phyloP scores from a whole-genome alignment of 2,329 filamentous ascomycete species.

The Hirsutella rhossiliensis region DNA sequence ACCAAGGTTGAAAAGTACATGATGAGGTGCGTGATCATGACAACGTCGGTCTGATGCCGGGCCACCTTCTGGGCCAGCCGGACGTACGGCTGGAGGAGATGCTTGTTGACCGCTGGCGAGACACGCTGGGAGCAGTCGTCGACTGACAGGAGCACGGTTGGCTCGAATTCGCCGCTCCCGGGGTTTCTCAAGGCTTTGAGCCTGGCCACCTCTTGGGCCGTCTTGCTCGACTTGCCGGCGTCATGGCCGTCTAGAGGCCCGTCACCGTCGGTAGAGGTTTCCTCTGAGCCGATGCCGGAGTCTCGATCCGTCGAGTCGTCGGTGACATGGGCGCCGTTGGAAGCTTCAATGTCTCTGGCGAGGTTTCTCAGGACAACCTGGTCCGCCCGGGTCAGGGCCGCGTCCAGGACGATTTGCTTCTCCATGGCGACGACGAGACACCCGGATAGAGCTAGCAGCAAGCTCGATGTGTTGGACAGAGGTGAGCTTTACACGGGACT shows the following conservation, averaged over 20 bases:
- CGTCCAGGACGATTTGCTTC: slow-evolving; percentile 20
- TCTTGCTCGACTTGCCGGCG: not conserved
- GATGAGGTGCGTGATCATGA: slow-evolving; percentile 66
- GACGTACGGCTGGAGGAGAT: slow-evolving; percentile 48
- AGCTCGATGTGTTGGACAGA: not conserved
- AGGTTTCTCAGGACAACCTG: slow-evolving; percentile 26
- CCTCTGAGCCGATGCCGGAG: slow-evolving; percentile 5
- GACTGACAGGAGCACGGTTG: slow-evolving; percentile 29
- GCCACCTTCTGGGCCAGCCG: slow-evolving; percentile 41
- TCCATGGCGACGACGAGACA: slow-evolving; percentile 7
- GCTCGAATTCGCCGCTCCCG: slow-evolving; percentile 27
- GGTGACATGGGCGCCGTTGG: not conserved
- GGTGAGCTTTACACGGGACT: not conserved
- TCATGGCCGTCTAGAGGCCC: not conserved
- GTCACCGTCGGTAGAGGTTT: not conserved
- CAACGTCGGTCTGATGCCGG: slow-evolving; percentile 57
- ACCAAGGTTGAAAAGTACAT: slow-evolving; percentile 59
- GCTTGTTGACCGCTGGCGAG: slow-evolving; percentile 28
- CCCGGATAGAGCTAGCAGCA: not conserved
- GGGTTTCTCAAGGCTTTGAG: slow-evolving; percentile 31
- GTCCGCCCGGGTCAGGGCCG: slow-evolving; percentile 28
- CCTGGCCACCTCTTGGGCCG: slow-evolving; percentile 13
- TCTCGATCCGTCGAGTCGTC: slow-evolving; percentile 2
- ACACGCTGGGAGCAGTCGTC: slow-evolving; percentile 26
- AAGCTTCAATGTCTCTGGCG: slow-evolving; percentile 21